Evolutionary conservation across 148 eudicot genomes (phyloP).

Genomic region (Bassia scoparia): DNA sequence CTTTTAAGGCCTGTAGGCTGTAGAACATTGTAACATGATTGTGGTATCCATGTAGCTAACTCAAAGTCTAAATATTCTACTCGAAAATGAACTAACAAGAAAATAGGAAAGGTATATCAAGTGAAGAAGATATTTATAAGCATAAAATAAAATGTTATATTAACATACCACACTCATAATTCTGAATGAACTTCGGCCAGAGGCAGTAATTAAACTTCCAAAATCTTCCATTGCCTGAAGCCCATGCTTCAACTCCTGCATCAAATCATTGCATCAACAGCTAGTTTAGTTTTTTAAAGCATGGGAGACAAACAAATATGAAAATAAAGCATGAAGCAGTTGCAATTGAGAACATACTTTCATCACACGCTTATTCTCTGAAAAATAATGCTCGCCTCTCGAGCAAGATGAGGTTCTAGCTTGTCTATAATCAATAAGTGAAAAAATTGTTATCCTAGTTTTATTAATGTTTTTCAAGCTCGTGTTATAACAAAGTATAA

Average conservation of each 20-base stretch:
- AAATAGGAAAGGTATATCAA: background rate
- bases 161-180: constrained; percentile 87
- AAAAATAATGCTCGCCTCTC: constrained; percentile 95
- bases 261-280: constrained; percentile 1
- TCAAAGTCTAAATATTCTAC: background rate
- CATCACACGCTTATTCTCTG: constrained; percentile 73
- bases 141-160: background rate
- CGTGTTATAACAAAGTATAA: background rate
- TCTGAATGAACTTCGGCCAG: constrained; percentile 87
- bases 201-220: constrained; percentile 78
- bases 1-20: background rate
- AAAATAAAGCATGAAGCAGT: constrained; percentile 6
- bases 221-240: constrained; percentile 82
- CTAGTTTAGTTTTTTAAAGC: background rate
- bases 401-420: constrained; percentile 68
- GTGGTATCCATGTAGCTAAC: background rate
- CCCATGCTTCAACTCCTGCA: constrained; percentile 91
- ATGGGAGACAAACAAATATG: background rate
- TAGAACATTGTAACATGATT: background rate
- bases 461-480: background rate
- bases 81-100: background rate
- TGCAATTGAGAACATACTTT: constrained; percentile 42
- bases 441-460: background rate
- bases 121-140: background rate
- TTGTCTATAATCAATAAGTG: constrained; percentile 32